These are phyloP conservation scores for Agarophyton chilense DNA, from an alignment of 23 red algal genomes.

Conservation along the genomic window DNA sequence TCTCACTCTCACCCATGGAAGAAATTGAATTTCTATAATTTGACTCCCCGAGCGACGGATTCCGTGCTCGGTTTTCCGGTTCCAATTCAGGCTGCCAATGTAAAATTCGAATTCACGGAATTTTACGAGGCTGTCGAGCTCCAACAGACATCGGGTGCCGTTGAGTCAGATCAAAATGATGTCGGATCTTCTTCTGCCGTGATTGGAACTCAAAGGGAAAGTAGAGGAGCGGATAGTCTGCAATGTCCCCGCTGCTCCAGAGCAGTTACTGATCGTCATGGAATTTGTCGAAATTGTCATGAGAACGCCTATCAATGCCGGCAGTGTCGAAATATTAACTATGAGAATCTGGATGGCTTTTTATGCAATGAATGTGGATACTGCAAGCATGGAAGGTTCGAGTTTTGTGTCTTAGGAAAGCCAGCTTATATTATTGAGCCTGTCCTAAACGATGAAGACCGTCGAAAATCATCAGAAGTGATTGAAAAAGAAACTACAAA, in stretches of 20 bases:
- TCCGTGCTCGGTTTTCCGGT: constrained; percentile 34
- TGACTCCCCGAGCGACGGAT: constrained; percentile 51
- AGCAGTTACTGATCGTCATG: constrained; percentile 72
- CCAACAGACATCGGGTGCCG: not conserved
- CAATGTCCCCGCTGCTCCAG: constrained; percentile 85
- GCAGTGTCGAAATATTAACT: constrained; percentile 91
- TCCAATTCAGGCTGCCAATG: constrained; percentile 61
- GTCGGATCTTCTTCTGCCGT: not conserved
- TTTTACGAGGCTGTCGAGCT: constrained; percentile 48
- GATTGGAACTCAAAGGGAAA: not conserved
- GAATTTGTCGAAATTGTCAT: constrained; percentile 83
- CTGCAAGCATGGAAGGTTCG: constrained; percentile 75
- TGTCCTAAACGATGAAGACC: constrained; percentile 71
- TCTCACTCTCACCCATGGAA: constrained; percentile 58
- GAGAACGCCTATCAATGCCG: constrained; percentile 97
- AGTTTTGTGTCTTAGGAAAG: constrained; percentile 58
- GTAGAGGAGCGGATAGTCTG: constrained; percentile 31
- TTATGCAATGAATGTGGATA: constrained; percentile 91
- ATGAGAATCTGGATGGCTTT: constrained; percentile 86
- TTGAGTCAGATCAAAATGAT: constrained; percentile 19
- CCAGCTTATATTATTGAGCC: constrained; percentile 68
- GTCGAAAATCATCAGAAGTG: constrained; percentile 47
- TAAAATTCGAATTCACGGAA: constrained; percentile 65
- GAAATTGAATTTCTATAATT: constrained; percentile 7
- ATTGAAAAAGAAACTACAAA: constrained; percentile 75